These are phyloP conservation scores for Malbranchea zuffiana DNA, from an alignment of 2,329 filamentous ascomycete species.

Conservation along the genomic window DNA sequence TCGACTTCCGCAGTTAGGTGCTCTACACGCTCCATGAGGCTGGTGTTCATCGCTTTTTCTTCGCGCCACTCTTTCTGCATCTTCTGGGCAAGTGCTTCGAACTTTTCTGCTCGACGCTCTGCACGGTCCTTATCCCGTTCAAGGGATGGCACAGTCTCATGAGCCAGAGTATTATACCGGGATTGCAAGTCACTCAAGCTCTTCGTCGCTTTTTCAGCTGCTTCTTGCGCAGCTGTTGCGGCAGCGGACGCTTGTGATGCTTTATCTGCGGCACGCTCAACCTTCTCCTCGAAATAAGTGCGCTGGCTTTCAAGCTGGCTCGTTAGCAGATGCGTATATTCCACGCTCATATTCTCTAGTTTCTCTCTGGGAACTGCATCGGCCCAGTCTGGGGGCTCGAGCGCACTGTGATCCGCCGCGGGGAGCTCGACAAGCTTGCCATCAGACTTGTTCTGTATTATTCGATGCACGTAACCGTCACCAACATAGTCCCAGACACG, in stretches of 20 bases:
- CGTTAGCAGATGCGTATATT: conserved; percentile 89
- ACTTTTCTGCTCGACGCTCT: conserved; percentile 56
- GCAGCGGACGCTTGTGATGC: conserved; percentile 60
- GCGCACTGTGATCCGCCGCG: conserved; percentile 38
- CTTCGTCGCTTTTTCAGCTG: conserved; percentile 53
- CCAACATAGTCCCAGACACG: conserved; percentile 97
- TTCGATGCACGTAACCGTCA: conserved; percentile 88
- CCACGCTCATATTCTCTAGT: conserved; percentile 69
- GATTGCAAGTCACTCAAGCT: conserved; percentile 46
- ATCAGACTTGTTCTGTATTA: conserved; percentile 88
- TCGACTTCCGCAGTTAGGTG: conserved; percentile 52
- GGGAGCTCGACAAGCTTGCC: conserved; percentile 89
- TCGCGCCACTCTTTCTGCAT: conserved; percentile 69
- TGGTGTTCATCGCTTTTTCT: conserved; percentile 74
- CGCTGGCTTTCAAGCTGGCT: conserved; percentile 88
- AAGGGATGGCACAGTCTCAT: conserved; percentile 52
- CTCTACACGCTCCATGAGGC: conserved; percentile 65
- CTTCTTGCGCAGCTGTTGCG: conserved; percentile 42
- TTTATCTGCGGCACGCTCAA: conserved; percentile 82
- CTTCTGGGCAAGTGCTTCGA: conserved; percentile 62
- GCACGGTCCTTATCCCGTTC: conserved; percentile 64
- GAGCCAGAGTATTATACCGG: conserved; percentile 43
- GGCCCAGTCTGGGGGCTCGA: conserved; percentile 33
- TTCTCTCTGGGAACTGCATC: conserved; percentile 47
- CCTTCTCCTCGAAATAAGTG: conserved; percentile 84